Evolutionary conservation across 1,139 yeast genomes (phyloP), one percentile per base, ranked within the genome.

Genomic region (Geotrichum candidum): DNA sequence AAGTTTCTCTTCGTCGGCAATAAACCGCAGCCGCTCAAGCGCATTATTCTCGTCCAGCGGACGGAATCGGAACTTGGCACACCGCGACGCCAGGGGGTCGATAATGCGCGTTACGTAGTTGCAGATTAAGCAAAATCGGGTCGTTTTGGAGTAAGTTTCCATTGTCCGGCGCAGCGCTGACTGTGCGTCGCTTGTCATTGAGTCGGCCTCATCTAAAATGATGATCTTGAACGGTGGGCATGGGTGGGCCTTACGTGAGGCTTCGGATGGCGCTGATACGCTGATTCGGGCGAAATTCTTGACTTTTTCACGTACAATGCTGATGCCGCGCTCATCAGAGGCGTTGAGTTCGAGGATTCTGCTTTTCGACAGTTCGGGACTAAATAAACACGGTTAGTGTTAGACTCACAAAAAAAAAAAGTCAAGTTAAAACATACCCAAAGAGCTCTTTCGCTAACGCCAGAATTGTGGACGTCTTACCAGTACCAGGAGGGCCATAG

Each of bases 121-220:
- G 79, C 99, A 95, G 62, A 94, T 88, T 66, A 94, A 78, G 74
- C 98, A 92, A 75, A 94, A 94, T 68, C 99, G 80, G 0, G 99
- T 94, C 58, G 92, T 92, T 55, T 83, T 83, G 2, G 97, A 88
- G 75, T 91, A 94, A 6, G 88, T 90, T 73, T 94, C 99, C 97
- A 94, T 94, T 1, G 97, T 94, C 74, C 99, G 83, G 76, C 99
- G 84, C 65, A 94, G 78, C 0, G 99, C 99, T 56, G 94, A 83
- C 73, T 94, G 99, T 0, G 99, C 99, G 74, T 94, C 99, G 56
- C 89, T 84, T n/a, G 99, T 94, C 99, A 94, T 94, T 23, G 96
- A 89, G 73, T 94, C 99, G 0, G 99, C 99, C 75, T 94, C 99
- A 76, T 94, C 98, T 61, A 92, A 75, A 56, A 90, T 88, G 52